phyloP scores from a whole-genome alignment of 2,329 filamentous ascomycete species.

The Aspergillus sp. region DNA sequence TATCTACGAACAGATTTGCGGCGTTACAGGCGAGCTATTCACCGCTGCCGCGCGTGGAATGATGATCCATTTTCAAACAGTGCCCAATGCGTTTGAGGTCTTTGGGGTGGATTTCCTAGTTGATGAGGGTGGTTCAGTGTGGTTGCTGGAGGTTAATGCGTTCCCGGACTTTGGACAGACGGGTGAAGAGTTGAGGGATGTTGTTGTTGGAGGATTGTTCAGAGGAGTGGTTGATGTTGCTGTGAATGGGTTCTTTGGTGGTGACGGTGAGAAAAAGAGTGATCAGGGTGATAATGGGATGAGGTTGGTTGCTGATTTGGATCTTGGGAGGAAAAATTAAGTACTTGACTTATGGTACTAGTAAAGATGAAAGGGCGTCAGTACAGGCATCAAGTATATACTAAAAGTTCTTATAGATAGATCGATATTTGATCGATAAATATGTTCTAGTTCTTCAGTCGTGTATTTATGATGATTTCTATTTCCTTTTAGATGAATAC shows the following conservation, averaged over 20 bases:
- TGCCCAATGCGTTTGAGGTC: conserved; percentile 86
- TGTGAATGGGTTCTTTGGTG: conserved; percentile 68
- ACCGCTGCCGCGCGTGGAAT: conserved; percentile 81
- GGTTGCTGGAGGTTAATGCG: conserved; percentile 88
- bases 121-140: conserved; percentile 63
- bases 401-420: conserved; percentile 5
- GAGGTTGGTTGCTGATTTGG: conserved; percentile 41
- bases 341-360: neutral
- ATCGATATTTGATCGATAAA: neutral
- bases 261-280: conserved; percentile 17
- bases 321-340: conserved; percentile 34
- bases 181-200: conserved; percentile 66
- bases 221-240: conserved; percentile 67
- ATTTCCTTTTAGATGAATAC: too few species aligned
- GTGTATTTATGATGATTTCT: neutral
- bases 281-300: conserved; percentile 20
- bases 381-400: neutral
- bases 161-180: conserved; percentile 97
- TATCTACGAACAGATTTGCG: conserved; percentile 74
- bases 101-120: conserved; percentile 92
- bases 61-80: conserved; percentile 86
- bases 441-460: neutral
- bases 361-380: conserved; percentile 24
- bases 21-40: conserved; percentile 73
- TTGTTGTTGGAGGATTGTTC: conserved; percentile 75